Conservation (phyloP, 2,329 filamentous ascomycete genomes). For the Cercospora sp. region DNA sequence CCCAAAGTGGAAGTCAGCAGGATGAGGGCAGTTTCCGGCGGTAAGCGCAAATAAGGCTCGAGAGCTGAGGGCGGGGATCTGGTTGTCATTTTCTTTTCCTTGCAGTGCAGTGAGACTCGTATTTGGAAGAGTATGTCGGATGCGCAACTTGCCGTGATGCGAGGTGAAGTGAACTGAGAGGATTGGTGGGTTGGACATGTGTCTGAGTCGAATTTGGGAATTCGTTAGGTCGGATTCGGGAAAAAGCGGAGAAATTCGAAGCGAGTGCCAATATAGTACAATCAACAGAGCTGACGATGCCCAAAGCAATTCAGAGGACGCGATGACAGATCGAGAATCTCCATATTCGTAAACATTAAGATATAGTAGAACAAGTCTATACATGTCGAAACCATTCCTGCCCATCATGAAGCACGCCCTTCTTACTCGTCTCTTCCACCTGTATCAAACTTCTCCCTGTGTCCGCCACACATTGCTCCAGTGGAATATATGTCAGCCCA, state of each 20-base stretch:
- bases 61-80: slow-evolving; percentile 58
- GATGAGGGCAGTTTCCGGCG: slow-evolving; percentile 59
- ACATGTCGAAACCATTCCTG: slow-evolving; percentile 17
- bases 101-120: background rate
- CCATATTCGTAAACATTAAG: background rate
- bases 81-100: slow-evolving; percentile 14
- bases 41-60: slow-evolving; percentile 62
- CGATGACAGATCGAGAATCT: background rate
- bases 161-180: background rate
- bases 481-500: background rate
- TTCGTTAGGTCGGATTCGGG: background rate
- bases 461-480: slow-evolving; percentile 7
- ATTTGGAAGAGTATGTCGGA: background rate
- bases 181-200: background rate
- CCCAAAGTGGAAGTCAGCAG: slow-evolving; percentile 66
- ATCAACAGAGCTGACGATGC: background rate
- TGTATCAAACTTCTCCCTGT: slow-evolving; percentile 2
- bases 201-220: background rate
- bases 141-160: background rate
- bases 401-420: slow-evolving; percentile 2
- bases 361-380: background rate
- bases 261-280: background rate
- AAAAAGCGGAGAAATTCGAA: background rate
- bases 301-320: background rate
- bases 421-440: slow-evolving; percentile 10